A percentile compares a stretch with the other conserved stretches of the same genome.
phyloP scores from a whole-genome alignment of 2,329 filamentous ascomycete genomes.

The Alternaria sp. region DNA sequence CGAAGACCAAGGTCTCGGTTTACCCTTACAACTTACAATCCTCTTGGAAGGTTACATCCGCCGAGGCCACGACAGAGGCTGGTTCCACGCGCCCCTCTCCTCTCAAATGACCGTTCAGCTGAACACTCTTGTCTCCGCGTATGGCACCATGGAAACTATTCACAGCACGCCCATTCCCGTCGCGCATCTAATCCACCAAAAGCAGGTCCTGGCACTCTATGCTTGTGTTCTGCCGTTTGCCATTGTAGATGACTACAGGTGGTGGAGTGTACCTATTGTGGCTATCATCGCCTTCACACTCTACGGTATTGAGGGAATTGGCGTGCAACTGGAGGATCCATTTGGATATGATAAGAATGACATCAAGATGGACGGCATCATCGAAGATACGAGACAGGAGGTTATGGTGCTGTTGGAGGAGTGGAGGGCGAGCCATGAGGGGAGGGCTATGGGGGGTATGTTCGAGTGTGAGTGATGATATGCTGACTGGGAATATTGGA shows the following conservation, averaged over 20 bases:
- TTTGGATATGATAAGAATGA: slow-evolving; percentile 72
- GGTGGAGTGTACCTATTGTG: slow-evolving; percentile 68
- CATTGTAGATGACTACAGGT: slow-evolving; percentile 68
- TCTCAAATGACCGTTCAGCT: slow-evolving; percentile 66
- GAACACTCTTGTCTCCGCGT: slow-evolving; percentile 65
- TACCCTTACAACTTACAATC: slow-evolving; percentile 68
- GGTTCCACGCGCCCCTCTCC: slow-evolving; percentile 68
- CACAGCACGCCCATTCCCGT: slow-evolving; percentile 70
- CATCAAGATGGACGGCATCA: slow-evolving; percentile 73
- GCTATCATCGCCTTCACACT: slow-evolving; percentile 69
- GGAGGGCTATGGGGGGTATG: slow-evolving; percentile 43
- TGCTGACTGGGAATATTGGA: not conserved
- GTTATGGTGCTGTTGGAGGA: slow-evolving; percentile 66
- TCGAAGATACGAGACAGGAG: slow-evolving; percentile 67
- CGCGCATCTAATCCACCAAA: slow-evolving; percentile 70
- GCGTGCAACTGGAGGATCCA: slow-evolving; percentile 70
- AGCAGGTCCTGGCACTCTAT: slow-evolving; percentile 70
- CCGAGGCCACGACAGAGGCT: slow-evolving; percentile 62
- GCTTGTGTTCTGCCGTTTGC: slow-evolving; percentile 69
- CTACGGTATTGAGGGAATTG: slow-evolving; percentile 71
- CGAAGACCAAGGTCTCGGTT: slow-evolving; percentile 66
- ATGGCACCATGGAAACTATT: slow-evolving; percentile 71
- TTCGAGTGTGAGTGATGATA: slow-evolving; percentile 30
- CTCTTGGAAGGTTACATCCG: slow-evolving; percentile 69
- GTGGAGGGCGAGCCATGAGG: slow-evolving; percentile 58